Evolutionary conservation across 2,329 filamentous ascomycete species (phyloP).

Genomic region (Dactylellina leptospora): DNA sequence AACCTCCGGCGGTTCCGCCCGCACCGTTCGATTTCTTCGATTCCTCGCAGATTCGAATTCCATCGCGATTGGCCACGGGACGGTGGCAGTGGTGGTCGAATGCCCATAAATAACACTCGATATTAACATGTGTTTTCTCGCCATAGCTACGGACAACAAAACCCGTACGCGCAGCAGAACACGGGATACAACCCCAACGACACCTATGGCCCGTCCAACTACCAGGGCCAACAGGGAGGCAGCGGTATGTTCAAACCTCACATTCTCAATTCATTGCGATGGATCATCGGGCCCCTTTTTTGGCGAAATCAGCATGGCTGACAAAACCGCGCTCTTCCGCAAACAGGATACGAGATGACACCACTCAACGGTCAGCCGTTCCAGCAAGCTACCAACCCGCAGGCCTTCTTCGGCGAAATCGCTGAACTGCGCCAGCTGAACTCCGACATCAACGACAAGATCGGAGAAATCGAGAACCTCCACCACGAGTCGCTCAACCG

Average conservation of each 20-base stretch:
- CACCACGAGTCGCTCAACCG: slow-evolving; percentile 78
- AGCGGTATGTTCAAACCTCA: slow-evolving; percentile 13
- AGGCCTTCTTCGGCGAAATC: slow-evolving; percentile 54
- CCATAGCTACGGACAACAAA: slow-evolving; percentile 39
- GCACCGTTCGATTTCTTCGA: neutral
- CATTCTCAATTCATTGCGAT: neutral
- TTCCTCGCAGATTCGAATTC: neutral
- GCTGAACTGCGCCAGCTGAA: slow-evolving; percentile 65
- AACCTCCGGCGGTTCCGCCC: neutral
- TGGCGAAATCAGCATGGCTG: neutral
- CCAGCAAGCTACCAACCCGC: slow-evolving; percentile 37
- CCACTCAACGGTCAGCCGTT: slow-evolving; percentile 34
- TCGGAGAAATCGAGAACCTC: slow-evolving; percentile 75
- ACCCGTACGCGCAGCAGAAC: slow-evolving; percentile 54
- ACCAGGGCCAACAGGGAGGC: slow-evolving; percentile 38
- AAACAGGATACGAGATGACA: slow-evolving; percentile 52
- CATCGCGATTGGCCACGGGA: too few relatives aligned
- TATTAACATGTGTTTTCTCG: neutral
- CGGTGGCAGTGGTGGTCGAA: neutral
- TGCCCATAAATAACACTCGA: neutral
- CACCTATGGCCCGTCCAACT: slow-evolving; percentile 46
- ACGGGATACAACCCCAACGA: slow-evolving; percentile 51
- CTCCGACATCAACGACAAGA: slow-evolving; percentile 75
- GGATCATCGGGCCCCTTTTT: neutral
- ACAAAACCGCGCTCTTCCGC: neutral